phyloP scores from a whole-genome alignment of 2,329 filamentous ascomycete genomes.

The Aplosporella prunicola region DNA sequence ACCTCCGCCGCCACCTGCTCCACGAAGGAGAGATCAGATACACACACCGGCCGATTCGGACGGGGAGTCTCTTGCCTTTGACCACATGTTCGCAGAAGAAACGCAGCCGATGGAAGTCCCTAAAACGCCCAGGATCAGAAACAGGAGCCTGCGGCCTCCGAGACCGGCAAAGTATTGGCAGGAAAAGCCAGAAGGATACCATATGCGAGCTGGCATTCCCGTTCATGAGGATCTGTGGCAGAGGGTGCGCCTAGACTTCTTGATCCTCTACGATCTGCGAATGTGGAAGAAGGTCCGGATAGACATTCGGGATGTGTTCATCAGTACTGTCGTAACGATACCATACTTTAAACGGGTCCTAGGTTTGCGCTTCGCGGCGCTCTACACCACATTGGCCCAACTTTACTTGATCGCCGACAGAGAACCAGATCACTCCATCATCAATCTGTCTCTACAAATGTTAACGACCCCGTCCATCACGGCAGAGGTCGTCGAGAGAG shows the following conservation, averaged over 20 bases:
- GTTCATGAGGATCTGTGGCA: slow-evolving; percentile 81
- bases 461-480: slow-evolving; percentile 95
- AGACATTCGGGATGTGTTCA: slow-evolving; percentile 85
- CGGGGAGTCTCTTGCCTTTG: slow-evolving; percentile 48
- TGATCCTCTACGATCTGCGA: slow-evolving; percentile 86
- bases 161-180: slow-evolving; percentile 76
- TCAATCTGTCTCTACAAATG: slow-evolving; percentile 94
- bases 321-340: slow-evolving; percentile 90
- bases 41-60: slow-evolving; percentile 65
- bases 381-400: slow-evolving; percentile 90
- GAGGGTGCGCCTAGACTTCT: slow-evolving; percentile 82
- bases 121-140: slow-evolving; percentile 58
- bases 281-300: slow-evolving; percentile 96
- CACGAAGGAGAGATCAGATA: slow-evolving; percentile 48
- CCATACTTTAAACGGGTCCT: slow-evolving; percentile 93
- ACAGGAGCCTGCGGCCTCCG: slow-evolving; percentile 41
- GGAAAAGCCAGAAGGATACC: slow-evolving; percentile 64
- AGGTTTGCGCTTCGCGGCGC: slow-evolving; percentile 82
- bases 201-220: slow-evolving; percentile 51
- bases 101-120: slow-evolving; percentile 60
- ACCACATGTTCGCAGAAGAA: slow-evolving; percentile 10
- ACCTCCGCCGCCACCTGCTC: slow-evolving; percentile 36
- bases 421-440: slow-evolving; percentile 96
- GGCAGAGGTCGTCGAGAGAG: slow-evolving; percentile 84
- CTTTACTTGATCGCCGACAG: slow-evolving; percentile 92